Evolutionary conservation across 768 basidiomycete genomes (phyloP), one percentile per base, ranked within the genome.

Genomic region (Leccinum sublutescens): DNA sequence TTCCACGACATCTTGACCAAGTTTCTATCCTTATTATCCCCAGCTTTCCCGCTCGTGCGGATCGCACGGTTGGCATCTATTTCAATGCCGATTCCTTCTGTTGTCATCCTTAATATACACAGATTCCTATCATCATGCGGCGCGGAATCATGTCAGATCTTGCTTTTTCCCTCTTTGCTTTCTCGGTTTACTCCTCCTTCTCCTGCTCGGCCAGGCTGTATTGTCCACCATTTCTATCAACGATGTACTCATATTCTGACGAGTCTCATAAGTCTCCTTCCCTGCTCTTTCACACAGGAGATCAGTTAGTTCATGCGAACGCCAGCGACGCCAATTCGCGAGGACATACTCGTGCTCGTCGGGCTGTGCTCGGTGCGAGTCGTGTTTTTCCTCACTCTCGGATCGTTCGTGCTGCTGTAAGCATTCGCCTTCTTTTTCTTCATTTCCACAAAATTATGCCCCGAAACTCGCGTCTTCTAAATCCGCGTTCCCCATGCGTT

Each of bases 21-120:
- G 21, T 62, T 62, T 63, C 67, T 71, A 71, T 71, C 63, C 53
- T 71, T 71, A 71, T 71, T 68, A 58, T 66, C 66, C 43, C 43
- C 59, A 40, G 57, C 61, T 65, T 57, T 64, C 55, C 33, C 55
- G 59, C 58, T 64, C 58, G 62, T 59, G 50, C 59, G 60, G 45
- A 59, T 58, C 58, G 34, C 54, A 54, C 59, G 38, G 48, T 59
- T 54, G 23, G 56, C 36, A 50, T 57, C 52, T 57, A 21, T 55
- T 33, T 59, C 43, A 59, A 53, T n/a, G 36, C n/a, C 52, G 14
- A 19, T 56, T 51, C 34, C 50, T 58, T 38, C 56, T 54, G 34
- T 58, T 54, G 29, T 11, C 38, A 11, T 47, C 54, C 38, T 21
- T 52, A 50, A 56, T 56, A 29, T 45, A 27, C 43, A 14, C 11